Base-by-base conservation (phyloP, 371 early-diverging fungal genomes). In the Globomyces sp. region DNA sequence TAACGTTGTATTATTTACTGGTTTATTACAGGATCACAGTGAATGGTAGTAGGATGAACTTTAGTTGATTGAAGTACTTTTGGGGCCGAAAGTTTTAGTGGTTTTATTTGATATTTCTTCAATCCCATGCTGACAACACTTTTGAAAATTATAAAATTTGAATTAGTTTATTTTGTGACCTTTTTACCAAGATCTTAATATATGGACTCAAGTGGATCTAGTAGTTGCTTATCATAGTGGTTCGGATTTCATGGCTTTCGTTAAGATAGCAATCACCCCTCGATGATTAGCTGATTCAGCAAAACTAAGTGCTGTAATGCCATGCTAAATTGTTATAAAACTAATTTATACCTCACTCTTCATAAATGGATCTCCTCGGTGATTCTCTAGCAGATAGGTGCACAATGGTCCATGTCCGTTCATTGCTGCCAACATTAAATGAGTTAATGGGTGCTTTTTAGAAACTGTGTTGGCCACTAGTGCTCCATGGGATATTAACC, bases 351-450 rank as follows among this genome's bases (percentile, higher is more conserved):
- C 69, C 53, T 78, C 78, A 4, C 73, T 75, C 51, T 70, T 46
- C n/a, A 64, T 74, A 4, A 36, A 46, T 48, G 68, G 67, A 69
- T 77, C 80, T 34, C 63, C 71, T 9, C 60, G 64, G 69, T 71
- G 77, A 8, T 68, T 71, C 9, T 77, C 76, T 70, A 79, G 71
- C 50, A 79, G 66, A 64, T 75, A 77, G 13, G n/a, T 51, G 45
- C 69, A 69, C 37, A 79, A 48, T 34, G 68, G 76, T 62, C 62
- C 60, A 61, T 77, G 71, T 3, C 77, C 77, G 65, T 80, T 80
- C 58, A 80, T 50, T 10, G 80, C 80, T 1, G 80, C 80, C 45
- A 64, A 62, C 80, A 80, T 80, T 63, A 80, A 57, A 11, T 72
- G 70, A 36, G 80, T 80, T 65, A 74, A 68, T 43, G 70, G 63